These are phyloP conservation scores for Lichina pygmaea DNA, from an alignment of 495 filamentous ascomycete genomes.

Conservation along the genomic window DNA sequence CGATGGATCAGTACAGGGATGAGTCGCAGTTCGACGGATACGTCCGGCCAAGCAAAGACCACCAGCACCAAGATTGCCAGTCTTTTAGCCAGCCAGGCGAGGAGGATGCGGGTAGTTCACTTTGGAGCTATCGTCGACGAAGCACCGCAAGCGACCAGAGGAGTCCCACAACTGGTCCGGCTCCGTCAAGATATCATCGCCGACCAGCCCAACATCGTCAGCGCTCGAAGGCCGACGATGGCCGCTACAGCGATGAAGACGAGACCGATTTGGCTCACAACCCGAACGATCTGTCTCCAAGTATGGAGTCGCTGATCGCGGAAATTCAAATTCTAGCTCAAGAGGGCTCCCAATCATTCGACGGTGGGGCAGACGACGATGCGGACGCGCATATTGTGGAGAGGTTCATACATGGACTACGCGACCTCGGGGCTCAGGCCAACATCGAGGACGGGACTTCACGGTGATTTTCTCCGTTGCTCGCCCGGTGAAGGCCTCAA, in stretches of 20 bases:
- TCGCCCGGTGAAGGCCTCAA: not conserved
- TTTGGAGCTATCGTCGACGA: not conserved
- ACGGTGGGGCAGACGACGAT: conserved; percentile 12
- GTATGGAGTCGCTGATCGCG: conserved; percentile 47
- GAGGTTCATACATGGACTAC: conserved; percentile 43
- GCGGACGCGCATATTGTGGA: conserved; percentile 20
- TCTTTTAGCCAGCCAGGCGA: conserved; percentile 3
- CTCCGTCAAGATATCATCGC: not conserved
- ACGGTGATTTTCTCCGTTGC: conserved; percentile 22
- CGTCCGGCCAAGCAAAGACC: not conserved
- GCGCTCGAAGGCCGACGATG: conserved; percentile 27
- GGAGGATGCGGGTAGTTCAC: conserved; percentile 2
- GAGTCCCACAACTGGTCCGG: not conserved
- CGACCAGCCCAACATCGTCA: conserved; percentile 15
- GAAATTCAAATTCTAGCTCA: conserved; percentile 49
- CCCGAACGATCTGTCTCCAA: conserved; percentile 41
- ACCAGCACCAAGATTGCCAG: not conserved
- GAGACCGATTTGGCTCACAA: conserved; percentile 32
- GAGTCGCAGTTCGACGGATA: not conserved
- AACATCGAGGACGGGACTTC: conserved; percentile 55
- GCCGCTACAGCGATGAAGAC: conserved; percentile 28
- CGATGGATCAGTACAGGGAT: not conserved
- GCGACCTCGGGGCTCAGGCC: conserved; percentile 59
- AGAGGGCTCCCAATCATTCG: conserved; percentile 44
- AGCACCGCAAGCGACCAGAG: not conserved